These are phyloP conservation scores for Dictyostelium firmibasis DNA, from an alignment of 78 protist genomes.

Conservation along the genomic window DNA sequence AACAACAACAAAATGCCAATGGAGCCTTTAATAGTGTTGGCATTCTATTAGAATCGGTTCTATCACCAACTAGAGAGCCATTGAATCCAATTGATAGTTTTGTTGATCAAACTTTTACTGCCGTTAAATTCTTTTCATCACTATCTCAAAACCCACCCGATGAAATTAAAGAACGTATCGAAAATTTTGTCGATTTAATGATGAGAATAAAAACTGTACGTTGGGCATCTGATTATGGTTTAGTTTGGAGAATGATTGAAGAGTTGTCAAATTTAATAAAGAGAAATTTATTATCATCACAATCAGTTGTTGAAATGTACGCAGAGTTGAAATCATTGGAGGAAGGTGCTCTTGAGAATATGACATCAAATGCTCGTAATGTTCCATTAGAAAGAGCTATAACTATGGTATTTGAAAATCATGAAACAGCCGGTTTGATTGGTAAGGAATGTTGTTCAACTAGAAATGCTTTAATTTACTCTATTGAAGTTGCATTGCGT, in stretches of 20 bases:
- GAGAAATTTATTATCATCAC: slow-evolving; percentile 26
- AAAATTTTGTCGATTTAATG: not conserved
- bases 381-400: slow-evolving; percentile 35
- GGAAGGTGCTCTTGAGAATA: not conserved
- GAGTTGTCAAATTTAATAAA: slow-evolving; percentile 10
- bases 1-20: not conserved
- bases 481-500: slow-evolving; percentile 24
- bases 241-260: slow-evolving; percentile 74
- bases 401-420: slow-evolving; percentile 51
- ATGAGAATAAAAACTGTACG: slow-evolving; percentile 45
- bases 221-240: slow-evolving; percentile 44
- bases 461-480: slow-evolving; percentile 18
- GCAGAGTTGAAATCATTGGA: slow-evolving; percentile 4
- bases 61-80: slow-evolving; percentile 44
- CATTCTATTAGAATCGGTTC: not conserved
- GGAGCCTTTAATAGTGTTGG: too few relatives aligned
- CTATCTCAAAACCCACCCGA: not conserved
- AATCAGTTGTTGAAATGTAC: slow-evolving; percentile 39
- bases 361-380: slow-evolving; percentile 6
- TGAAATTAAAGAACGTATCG: slow-evolving; percentile 15
- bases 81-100: slow-evolving; percentile 33
- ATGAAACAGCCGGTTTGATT: slow-evolving; percentile 21
- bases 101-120: slow-evolving; percentile 27
- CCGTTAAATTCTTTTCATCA: slow-evolving; percentile 27
- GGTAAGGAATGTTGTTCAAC: slow-evolving; percentile 47